A percentile compares a stretch with the other conserved stretches of the same genome.
Evolutionary conservation across 495 filamentous ascomycete genomes (phyloP).

Genomic region (Usnea hakonensis): DNA sequence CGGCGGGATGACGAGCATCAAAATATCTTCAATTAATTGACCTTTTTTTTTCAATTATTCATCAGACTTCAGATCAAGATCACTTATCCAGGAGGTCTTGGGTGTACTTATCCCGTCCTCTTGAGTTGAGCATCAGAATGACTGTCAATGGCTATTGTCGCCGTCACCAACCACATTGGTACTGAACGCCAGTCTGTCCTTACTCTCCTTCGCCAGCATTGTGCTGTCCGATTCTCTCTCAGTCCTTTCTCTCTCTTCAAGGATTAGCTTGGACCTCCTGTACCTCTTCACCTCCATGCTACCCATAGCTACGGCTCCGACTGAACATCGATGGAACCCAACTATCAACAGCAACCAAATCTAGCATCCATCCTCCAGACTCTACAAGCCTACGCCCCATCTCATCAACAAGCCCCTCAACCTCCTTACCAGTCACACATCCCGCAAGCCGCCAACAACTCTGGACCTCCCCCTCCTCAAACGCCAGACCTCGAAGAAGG

Average conservation of each 20-base stretch:
- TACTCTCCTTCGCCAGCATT: no score
- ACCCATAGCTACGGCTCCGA: background rate
- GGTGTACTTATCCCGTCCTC: background rate
- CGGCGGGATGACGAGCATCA: background rate
- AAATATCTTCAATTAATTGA: no score
- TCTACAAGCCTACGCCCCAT: constrained; percentile 37
- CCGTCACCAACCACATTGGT: background rate
- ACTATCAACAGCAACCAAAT: constrained; percentile 36
- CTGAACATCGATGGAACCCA: constrained; percentile 1
- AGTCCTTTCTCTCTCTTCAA: no score
- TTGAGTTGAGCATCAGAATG: background rate
- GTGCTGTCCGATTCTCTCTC: no score
- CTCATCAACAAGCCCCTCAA: constrained; percentile 6
- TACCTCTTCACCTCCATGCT: background rate
- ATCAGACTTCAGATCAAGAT: background rate
- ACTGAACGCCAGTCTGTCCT: background rate
- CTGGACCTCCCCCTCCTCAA: background rate
- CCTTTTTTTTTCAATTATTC: no score
- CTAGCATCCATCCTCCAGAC: constrained; percentile 48
- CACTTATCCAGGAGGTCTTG: background rate
- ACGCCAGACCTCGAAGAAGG: constrained; percentile 12
- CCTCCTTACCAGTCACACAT: background rate
- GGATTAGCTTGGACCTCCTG: no score
- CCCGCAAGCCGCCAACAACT: background rate
- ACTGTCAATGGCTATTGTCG: background rate